These are phyloP conservation scores for Tolypocladium pustulatum DNA, from an alignment of 2,329 filamentous ascomycete genomes.

Conservation along the genomic window DNA sequence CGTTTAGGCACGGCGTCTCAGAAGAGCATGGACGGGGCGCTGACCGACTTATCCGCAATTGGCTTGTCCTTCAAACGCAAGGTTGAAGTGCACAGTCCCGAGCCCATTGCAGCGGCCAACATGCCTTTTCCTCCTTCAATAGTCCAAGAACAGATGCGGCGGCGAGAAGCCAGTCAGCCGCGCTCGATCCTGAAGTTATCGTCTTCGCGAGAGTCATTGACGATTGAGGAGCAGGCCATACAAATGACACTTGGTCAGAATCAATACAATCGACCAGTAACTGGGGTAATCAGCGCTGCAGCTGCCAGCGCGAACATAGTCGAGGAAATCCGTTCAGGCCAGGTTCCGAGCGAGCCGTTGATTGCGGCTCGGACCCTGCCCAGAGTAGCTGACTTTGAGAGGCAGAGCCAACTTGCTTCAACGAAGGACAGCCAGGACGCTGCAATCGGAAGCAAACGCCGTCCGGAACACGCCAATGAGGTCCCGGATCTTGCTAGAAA, in stretches of 20 bases:
- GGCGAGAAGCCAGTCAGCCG: constrained; percentile 17
- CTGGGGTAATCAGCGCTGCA: constrained; percentile 3
- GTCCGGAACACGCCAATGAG: not conserved
- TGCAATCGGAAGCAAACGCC: not conserved
- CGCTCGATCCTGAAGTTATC: constrained; percentile 23
- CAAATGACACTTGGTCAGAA: constrained; percentile 7
- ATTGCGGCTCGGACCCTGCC: constrained; percentile 8
- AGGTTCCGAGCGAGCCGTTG: constrained; percentile 8
- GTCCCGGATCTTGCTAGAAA: constrained; percentile 2
- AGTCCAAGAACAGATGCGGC: constrained; percentile 23
- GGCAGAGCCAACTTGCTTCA: constrained; percentile 1
- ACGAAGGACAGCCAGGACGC: not conserved
- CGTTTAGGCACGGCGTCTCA: not conserved
- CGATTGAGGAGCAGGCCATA: not conserved
- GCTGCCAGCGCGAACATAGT: constrained; percentile 8
- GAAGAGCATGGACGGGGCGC: not conserved
- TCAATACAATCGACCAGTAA: constrained; percentile 13
- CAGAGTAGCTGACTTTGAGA: constrained; percentile 15
- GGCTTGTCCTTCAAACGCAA: constrained; percentile 11
- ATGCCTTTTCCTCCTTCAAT: constrained; percentile 20
- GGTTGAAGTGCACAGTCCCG: constrained; percentile 22
- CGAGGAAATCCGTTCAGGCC: constrained; percentile 16
- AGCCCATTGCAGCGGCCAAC: constrained; percentile 6
- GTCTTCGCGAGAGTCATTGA: constrained; percentile 5
- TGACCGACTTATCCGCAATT: not conserved